These are phyloP conservation scores for Diplocarpon mali DNA, from an alignment of 2,329 filamentous ascomycete species.

Conservation along the genomic window DNA sequence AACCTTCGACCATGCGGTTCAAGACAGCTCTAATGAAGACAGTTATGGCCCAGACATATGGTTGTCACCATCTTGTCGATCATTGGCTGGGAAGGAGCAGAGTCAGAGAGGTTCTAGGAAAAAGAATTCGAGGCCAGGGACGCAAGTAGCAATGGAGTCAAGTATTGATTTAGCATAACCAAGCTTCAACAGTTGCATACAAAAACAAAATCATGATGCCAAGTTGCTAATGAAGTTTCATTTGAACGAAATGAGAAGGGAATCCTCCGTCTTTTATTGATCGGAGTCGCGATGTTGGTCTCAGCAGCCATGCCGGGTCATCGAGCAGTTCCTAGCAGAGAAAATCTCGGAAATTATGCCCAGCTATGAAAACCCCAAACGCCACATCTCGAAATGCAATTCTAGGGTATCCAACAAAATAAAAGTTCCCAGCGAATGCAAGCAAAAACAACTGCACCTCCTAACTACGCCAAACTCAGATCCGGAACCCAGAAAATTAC, in stretches of 20 bases:
- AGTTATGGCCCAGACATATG: constrained; percentile 51
- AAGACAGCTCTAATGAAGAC: constrained; percentile 36
- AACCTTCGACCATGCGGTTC: constrained; percentile 47
- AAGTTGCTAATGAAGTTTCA: no score
- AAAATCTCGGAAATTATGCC: no score
- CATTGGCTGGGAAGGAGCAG: constrained; percentile 57
- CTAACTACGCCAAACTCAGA: constrained; percentile 23
- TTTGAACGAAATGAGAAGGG: no score
- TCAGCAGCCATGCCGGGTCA: no score
- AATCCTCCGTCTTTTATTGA: no score
- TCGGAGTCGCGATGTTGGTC: no score
- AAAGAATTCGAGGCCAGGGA: not conserved
- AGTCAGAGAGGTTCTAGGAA: constrained; percentile 10
- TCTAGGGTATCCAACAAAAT: not conserved
- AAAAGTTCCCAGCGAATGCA: not conserved
- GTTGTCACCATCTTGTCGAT: constrained; percentile 53
- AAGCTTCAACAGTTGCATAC: no score
- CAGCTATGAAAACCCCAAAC: not conserved
- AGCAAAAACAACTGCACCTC: not conserved
- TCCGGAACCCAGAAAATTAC: constrained; percentile 70
- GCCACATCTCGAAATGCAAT: not conserved
- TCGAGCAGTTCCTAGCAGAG: no score
- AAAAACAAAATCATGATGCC: no score
- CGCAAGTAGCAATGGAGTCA: no score
- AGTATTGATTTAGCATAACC: no score